Base-by-base conservation (phyloP, 1,284 basidiomycete species). In the Schizopora paradoxa region DNA sequence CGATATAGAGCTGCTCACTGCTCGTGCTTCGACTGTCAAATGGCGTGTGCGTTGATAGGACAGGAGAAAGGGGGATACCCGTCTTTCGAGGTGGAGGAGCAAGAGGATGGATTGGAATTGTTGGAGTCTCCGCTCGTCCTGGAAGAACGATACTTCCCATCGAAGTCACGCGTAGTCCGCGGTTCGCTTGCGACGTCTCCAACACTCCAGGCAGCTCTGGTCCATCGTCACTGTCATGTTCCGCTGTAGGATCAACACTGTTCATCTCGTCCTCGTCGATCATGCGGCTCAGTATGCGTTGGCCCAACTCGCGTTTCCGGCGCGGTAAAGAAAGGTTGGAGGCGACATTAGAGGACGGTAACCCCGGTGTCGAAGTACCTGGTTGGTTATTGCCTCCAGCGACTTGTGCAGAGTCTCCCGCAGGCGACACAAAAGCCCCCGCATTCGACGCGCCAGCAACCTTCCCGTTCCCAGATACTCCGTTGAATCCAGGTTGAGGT, bases 71-170 rank as follows among this genome's bases (percentile, higher is more conserved):
- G 29, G 8, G 35, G 74, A n/a, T n/a, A n/a, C n/a, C 56, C 40
- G 67, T 64, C 55, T 68, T 72, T 34, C 81, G 72, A 5, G 81
- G 81, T 5, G 83, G 74, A 14, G 83, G 82, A 0, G 75, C 67
- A 23, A 86, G 67, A 14, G 82, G 78, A 3, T 67, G 76, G 48
- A 78, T 63, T 11, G 70, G 73, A 13, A 66, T 69, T 18, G 68
- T 60, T 28, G 79, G 79, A 2, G 79, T 79, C 45, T 76, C 74
- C 6, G 73, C 75, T 18, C 71, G 78, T 54, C 65, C 61, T 71
- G 48, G 77, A 54, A 64, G 60, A 58, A 58, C 64, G 54, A 58
- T 63, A 61, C 23, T 26, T 29, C 22, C 58, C 3, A 33, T 18
- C 4, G 26, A n/a, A 11, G 21, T 21, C 7, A 47, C 40, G 25